phyloP scores from a whole-genome alignment of 345 rosid species.

The Hirschfeldia incana region DNA sequence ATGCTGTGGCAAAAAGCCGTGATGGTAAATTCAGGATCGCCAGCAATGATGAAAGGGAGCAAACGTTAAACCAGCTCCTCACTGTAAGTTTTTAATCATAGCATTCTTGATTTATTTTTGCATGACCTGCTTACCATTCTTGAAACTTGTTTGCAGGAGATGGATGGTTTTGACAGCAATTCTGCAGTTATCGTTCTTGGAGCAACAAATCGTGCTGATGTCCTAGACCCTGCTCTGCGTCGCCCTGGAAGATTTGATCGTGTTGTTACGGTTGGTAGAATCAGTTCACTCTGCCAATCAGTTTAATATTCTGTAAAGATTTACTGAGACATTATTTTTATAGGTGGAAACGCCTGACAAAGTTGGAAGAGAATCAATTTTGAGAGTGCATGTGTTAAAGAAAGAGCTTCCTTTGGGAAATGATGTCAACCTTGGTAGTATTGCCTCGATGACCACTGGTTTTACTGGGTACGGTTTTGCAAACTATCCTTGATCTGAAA shows the following conservation, averaged over 20 bases:
- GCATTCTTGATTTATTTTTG: background rate
- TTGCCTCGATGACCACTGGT: slow-evolving; percentile 97
- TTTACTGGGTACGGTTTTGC: slow-evolving; percentile 73
- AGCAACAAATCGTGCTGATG: slow-evolving; percentile 97
- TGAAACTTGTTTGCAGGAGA: slow-evolving; percentile 61
- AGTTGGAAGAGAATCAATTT: slow-evolving; percentile 88
- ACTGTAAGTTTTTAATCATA: slow-evolving; percentile 56
- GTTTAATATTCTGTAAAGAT: background rate
- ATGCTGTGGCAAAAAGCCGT: slow-evolving; percentile 98
- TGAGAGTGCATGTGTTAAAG: slow-evolving; percentile 75
- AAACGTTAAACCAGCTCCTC: slow-evolving; percentile 94
- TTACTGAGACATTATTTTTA: slow-evolving; percentile 11
- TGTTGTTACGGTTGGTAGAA: slow-evolving; percentile 71
- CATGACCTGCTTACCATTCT: background rate
- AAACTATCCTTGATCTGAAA: background rate
- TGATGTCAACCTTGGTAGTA: slow-evolving; percentile 68
- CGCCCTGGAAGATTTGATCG: slow-evolving; percentile 99
- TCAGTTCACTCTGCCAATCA: slow-evolving; percentile 19
- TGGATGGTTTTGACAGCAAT: slow-evolving; percentile 98
- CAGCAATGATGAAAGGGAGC: slow-evolving; percentile 94
- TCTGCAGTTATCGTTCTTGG: slow-evolving; percentile 97
- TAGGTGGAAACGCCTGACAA: slow-evolving; percentile 96
- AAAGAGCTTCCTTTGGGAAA: slow-evolving; percentile 82
- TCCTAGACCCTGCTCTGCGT: slow-evolving; percentile 90
- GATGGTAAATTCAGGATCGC: slow-evolving; percentile 87